Conservation (phyloP, 805 yeast species). For the Blastobotrys parvus region DNA sequence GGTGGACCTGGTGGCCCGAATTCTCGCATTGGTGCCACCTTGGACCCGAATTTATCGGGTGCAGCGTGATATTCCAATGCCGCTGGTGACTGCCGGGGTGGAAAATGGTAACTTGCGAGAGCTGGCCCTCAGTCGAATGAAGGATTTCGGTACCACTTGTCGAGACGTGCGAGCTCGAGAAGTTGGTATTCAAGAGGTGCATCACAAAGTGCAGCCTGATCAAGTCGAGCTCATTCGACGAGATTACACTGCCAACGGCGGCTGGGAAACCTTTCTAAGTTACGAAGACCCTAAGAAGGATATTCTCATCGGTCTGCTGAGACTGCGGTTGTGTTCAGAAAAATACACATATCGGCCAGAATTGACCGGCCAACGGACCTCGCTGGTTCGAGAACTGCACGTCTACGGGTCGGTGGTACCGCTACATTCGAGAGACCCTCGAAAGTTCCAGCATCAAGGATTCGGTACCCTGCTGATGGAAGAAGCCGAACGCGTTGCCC, state of each 20-base stretch:
- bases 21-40: conserved; percentile 93
- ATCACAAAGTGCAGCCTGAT: conserved; percentile 92
- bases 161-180: conserved; percentile 96
- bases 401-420: conserved; percentile 98
- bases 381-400: conserved; percentile 93
- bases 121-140: conserved; percentile 93
- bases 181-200: conserved; percentile 98
- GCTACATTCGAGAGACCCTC: conserved; percentile 89
- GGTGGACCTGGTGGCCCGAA: conserved; percentile 91
- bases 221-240: conserved; percentile 93
- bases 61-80: conserved; percentile 99
- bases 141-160: conserved; percentile 92
- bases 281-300: conserved; percentile 98
- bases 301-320: conserved; percentile 80
- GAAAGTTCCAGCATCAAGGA: conserved; percentile 98
- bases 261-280: conserved; percentile 95
- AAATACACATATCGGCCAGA: conserved; percentile 88
- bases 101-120: conserved; percentile 96
- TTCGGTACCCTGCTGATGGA: conserved; percentile 97
- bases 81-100: conserved; percentile 93
- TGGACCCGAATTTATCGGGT: conserved; percentile 99
- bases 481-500: conserved; percentile 93
- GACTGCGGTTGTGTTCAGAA: conserved; percentile 82
- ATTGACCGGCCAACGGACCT: conserved; percentile 72
- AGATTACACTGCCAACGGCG: conserved; percentile 95